Conservation (phyloP, 2,329 filamentous ascomycete genomes). For the Sarocladiaceae sp. region DNA sequence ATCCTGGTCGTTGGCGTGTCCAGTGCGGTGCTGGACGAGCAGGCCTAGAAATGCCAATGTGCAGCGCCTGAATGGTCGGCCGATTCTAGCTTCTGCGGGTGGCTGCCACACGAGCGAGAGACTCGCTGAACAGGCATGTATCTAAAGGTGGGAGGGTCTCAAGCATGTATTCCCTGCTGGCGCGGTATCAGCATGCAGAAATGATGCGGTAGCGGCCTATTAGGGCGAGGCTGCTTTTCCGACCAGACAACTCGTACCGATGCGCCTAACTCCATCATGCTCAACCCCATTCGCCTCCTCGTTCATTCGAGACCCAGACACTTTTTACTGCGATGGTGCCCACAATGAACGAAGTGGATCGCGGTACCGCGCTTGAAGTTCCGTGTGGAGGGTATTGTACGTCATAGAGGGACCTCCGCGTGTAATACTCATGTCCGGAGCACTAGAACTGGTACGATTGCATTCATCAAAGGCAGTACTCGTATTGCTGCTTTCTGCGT, state of each 20-base stretch:
- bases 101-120: slow-evolving; percentile 3
- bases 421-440: too few relatives aligned
- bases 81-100: slow-evolving; percentile 4
- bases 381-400: slow-evolving; percentile 1
- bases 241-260: neutral
- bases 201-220: neutral
- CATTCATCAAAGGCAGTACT: too few relatives aligned
- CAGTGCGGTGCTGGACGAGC: too few relatives aligned
- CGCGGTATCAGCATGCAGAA: neutral
- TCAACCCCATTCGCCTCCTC: neutral
- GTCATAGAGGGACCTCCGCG: neutral
- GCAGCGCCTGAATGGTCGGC: neutral
- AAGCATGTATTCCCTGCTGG: neutral
- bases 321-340: neutral
- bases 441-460: too few relatives aligned
- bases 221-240: neutral
- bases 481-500: too few relatives aligned
- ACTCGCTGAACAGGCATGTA: neutral
- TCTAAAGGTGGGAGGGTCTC: slow-evolving; percentile 2
- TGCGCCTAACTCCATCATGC: neutral
- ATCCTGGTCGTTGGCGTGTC: too few relatives aligned
- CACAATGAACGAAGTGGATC: neutral
- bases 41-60: too few relatives aligned
- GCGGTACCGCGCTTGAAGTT: neutral
- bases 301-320: neutral